Evolutionary conservation across 768 basidiomycete species (phyloP).

Genomic region (Boletellus ananiceps): DNA sequence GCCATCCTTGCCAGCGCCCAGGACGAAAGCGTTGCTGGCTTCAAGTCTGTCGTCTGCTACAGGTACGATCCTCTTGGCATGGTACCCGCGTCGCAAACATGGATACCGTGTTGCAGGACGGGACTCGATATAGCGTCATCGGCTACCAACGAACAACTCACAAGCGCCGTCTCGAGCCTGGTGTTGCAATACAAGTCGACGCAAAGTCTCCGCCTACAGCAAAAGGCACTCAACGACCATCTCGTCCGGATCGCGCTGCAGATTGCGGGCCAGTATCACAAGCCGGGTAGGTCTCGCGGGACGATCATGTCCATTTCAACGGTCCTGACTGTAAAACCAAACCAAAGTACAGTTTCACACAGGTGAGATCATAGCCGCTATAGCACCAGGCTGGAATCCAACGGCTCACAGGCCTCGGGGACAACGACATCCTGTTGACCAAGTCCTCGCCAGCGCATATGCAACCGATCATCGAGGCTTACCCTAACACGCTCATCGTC

Average conservation of each 20-base stretch:
- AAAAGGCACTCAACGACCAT: conserved; percentile 64
- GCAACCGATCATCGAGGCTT: conserved; percentile 64
- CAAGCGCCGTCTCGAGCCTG: conserved; percentile 32
- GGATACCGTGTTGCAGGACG: conserved; percentile 36
- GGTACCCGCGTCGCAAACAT: background rate
- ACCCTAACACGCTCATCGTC: conserved; percentile 56
- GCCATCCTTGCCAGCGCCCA: conserved; percentile 36
- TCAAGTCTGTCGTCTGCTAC: conserved; percentile 78
- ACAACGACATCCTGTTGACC: conserved; percentile 59
- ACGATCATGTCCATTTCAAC: background rate
- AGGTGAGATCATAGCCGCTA: conserved; percentile 23
- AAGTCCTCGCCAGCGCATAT: conserved; percentile 61
- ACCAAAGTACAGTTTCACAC: conserved; percentile 77
- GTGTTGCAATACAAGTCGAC: conserved; percentile 34
- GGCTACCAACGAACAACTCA: conserved; percentile 23
- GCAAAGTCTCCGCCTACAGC: conserved; percentile 46
- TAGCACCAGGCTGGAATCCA: background rate
- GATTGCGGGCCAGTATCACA: conserved; percentile 47
- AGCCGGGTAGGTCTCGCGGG: conserved; percentile 48
- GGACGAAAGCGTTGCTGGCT: conserved; percentile 52
- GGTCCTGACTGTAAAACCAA: background rate
- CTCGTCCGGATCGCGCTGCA: conserved; percentile 53
- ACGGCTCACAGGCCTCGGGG: conserved; percentile 49
- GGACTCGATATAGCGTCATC: conserved; percentile 52
- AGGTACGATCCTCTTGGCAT: conserved; percentile 19